Evolutionary conservation across 345 rosid species (phyloP).

Genomic region (Melastoma malabathricum): DNA sequence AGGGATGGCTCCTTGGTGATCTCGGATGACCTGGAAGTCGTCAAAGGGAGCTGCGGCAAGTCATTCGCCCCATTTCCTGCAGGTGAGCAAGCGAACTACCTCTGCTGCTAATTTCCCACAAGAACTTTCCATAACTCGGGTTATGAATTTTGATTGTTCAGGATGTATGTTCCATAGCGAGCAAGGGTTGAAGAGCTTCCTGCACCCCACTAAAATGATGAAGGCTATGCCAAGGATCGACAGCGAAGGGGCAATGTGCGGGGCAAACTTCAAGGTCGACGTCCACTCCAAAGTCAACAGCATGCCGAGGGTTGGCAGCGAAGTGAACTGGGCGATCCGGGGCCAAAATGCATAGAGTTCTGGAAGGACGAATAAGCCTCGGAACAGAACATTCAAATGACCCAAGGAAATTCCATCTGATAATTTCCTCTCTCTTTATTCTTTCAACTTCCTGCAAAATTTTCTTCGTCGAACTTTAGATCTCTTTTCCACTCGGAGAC

Average conservation of each 20-base stretch:
- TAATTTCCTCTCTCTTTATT: too few species aligned
- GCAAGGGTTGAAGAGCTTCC: slow-evolving; percentile 50
- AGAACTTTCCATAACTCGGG: too few species aligned
- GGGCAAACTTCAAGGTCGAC: slow-evolving; percentile 62
- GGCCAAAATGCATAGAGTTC: slow-evolving; percentile 14
- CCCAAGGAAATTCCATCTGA: neutral
- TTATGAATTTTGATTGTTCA: neutral
- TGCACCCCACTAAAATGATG: slow-evolving; percentile 39
- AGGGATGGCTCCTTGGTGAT: slow-evolving; percentile 47
- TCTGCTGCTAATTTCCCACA: too few species aligned
- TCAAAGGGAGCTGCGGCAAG: slow-evolving; percentile 53
- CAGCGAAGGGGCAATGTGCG: slow-evolving; percentile 61
- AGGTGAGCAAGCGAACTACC: slow-evolving; percentile 9
- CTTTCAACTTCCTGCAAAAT: neutral
- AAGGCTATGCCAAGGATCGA: slow-evolving; percentile 63
- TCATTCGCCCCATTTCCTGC: slow-evolving; percentile 60
- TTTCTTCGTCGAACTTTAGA: neutral
- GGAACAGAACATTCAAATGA: neutral
- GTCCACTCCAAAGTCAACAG: slow-evolving; percentile 21
- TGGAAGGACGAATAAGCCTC: neutral
- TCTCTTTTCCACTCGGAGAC: neutral
- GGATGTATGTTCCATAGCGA: slow-evolving; percentile 64
- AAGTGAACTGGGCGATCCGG: slow-evolving; percentile 59
- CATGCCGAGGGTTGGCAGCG: slow-evolving; percentile 69
- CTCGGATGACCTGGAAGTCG: slow-evolving; percentile 33